These are phyloP conservation scores for Backusella australiensis DNA, from an alignment of 192 early-diverging fungal genomes.

Conservation along the genomic window DNA sequence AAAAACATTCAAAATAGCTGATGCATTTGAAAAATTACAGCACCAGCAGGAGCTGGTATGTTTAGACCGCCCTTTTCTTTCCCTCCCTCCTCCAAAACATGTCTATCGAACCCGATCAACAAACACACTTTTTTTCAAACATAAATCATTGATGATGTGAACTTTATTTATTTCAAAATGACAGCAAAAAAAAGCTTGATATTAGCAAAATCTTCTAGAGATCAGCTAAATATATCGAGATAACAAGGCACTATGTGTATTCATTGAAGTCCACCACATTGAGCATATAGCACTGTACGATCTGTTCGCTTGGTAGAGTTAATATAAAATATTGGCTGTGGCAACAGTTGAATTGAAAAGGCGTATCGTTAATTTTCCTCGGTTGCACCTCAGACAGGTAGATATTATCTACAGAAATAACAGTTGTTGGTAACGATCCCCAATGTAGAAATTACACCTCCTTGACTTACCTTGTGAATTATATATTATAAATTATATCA, in stretches of 20 bases:
- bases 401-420: constrained; percentile 1
- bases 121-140: not conserved
- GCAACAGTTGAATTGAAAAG: not conserved
- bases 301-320: not conserved
- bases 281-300: not conserved
- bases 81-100: not conserved
- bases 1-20: constrained; percentile 1
- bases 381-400: not conserved
- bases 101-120: not conserved
- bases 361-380: not conserved
- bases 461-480: not conserved
- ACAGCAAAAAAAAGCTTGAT: not conserved
- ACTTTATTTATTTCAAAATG: constrained; percentile 3
- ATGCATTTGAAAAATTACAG: not conserved
- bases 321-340: not conserved
- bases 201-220: not conserved
- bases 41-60: not conserved
- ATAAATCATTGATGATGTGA: not conserved
- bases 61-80: not conserved
- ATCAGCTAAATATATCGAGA: constrained; percentile 2
- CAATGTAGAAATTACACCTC: not conserved
- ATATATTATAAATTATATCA: not conserved
- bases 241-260: not conserved
- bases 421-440: not conserved
- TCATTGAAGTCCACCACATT: not conserved